These are phyloP conservation scores for Auriscalpium microsporum DNA, from an alignment of 768 basidiomycete species.

Conservation along the genomic window DNA sequence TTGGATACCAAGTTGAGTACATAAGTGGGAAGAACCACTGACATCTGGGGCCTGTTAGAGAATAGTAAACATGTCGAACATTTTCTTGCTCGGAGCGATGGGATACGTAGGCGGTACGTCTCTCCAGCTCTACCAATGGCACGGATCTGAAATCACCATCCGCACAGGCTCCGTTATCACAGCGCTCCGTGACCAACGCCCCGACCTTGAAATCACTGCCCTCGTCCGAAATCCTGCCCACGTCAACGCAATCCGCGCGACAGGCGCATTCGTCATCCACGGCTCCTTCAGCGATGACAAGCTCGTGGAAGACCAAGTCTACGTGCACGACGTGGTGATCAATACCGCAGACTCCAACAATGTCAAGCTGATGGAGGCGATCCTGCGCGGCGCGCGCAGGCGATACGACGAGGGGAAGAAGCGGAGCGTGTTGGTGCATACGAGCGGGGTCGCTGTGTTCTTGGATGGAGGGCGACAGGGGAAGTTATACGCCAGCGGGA, in stretches of 20 bases:
- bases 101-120: slow-evolving; percentile 7
- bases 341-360: slow-evolving; percentile 4
- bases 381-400: slow-evolving; percentile 2
- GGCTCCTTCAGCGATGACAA: slow-evolving; percentile 1
- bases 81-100: slow-evolving; percentile 7
- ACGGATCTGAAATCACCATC: too few relatives aligned
- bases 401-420: neutral
- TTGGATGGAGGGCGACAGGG: slow-evolving; percentile 1
- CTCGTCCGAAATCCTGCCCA: slow-evolving; percentile 2
- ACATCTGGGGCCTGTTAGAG: too few relatives aligned
- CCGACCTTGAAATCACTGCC: slow-evolving; percentile 1
- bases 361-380: neutral
- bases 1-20: too few relatives aligned
- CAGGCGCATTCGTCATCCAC: neutral
- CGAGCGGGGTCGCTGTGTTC: slow-evolving; percentile 7
- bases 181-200: neutral
- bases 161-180: neutral
- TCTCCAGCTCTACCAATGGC: too few relatives aligned
- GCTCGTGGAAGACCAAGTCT: neutral
- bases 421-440: slow-evolving; percentile 1
- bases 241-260: neutral
- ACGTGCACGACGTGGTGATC: slow-evolving; percentile 2
- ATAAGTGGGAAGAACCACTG: too few relatives aligned
- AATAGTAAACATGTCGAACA: neutral
- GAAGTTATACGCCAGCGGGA: neutral